phyloP scores from a whole-genome alignment of 192 early-diverging fungal genomes.

The Podila epigama region DNA sequence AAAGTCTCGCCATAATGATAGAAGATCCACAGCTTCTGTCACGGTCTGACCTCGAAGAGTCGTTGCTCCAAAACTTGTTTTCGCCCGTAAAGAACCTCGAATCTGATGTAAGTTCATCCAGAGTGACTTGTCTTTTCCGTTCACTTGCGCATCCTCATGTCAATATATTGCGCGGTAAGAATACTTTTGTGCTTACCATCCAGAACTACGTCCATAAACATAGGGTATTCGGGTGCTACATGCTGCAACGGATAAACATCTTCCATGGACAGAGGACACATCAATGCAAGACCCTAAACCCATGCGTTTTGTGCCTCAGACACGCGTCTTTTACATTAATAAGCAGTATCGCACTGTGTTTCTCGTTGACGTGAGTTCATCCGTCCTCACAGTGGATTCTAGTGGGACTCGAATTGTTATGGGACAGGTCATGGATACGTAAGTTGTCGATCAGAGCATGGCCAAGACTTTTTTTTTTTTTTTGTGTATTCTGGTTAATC shows the following conservation, averaged over 20 bases:
- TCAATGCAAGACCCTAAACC: slow-evolving; percentile 2
- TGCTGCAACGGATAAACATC: slow-evolving; percentile 42
- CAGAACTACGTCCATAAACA: not conserved
- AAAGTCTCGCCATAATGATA: slow-evolving; percentile 27
- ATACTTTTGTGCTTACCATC: not conserved
- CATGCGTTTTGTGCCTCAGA: slow-evolving; percentile 69
- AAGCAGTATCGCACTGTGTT: slow-evolving; percentile 69
- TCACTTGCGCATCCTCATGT: not conserved
- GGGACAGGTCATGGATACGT: slow-evolving; percentile 60
- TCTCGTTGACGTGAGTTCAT: slow-evolving; percentile 74
- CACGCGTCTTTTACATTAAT: slow-evolving; percentile 64
- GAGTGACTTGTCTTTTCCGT: too few species aligned
- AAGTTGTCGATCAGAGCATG: too few species aligned
- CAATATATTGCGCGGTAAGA: not conserved
- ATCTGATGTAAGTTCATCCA: slow-evolving; percentile 14
- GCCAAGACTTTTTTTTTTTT: too few species aligned
- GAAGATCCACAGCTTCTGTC: slow-evolving; percentile 28
- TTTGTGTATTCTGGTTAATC: too few species aligned
- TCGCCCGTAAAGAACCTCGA: slow-evolving; percentile 17
- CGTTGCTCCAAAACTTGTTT: slow-evolving; percentile 25
- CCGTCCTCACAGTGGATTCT: slow-evolving; percentile 66
- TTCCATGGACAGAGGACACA: slow-evolving; percentile 35
- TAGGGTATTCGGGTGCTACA: slow-evolving; percentile 31
- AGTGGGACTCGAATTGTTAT: slow-evolving; percentile 53
- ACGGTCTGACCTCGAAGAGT: slow-evolving; percentile 37